Base-by-base conservation (phyloP, 768 basidiomycete species). In the Tulasnella sp. region DNA sequence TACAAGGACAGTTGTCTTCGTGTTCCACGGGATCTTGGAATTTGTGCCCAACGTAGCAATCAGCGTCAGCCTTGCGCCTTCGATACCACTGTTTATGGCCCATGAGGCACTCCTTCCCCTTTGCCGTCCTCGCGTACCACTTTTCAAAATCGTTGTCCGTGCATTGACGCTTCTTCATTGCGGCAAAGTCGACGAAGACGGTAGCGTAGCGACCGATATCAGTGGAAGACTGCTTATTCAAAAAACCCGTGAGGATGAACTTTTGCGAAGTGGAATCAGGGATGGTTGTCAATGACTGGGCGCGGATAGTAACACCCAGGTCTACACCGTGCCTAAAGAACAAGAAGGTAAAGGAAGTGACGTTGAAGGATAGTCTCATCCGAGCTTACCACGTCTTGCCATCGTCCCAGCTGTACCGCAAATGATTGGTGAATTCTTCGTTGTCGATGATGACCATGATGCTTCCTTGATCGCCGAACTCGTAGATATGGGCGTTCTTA, bases 21-120 rank as follows among this genome's bases (percentile, higher is more conserved):
- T 94, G 91, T 34, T 88, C 91, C 14, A 93, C 90, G 0, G 97
- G 96, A 83, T 98, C 97, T 42, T 88, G 85, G 86, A 93, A 99
- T 85, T 98, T 95, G 77, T 96, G 88, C 0, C 94, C 95, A 19
- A 99, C 92, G 81, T 94, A 98, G 82, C 98, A 99, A 77, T 95
- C 88, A 1, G 92, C 94, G 78, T 93, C 88, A 0, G 89, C 84
- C 85, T 95, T 99, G 84, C 96, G 89, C 31, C 98, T 90, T 76
- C 85, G 88, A 85, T 97, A 99, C 92, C 93, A 98, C 93, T 99
- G 97, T 94, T 94, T 96, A 83, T 94, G 95, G 0, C 97, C 97
- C 95, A 99, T 97, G 34, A 99, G 85, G 85, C 97, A 99, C 81
- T 94, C 90, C 46, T 88, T 87, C 72, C 88, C 89, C 21, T 86